These are phyloP conservation scores for Cornus suecica DNA, from an alignment of 148 eudicot genomes.

Conservation along the genomic window DNA sequence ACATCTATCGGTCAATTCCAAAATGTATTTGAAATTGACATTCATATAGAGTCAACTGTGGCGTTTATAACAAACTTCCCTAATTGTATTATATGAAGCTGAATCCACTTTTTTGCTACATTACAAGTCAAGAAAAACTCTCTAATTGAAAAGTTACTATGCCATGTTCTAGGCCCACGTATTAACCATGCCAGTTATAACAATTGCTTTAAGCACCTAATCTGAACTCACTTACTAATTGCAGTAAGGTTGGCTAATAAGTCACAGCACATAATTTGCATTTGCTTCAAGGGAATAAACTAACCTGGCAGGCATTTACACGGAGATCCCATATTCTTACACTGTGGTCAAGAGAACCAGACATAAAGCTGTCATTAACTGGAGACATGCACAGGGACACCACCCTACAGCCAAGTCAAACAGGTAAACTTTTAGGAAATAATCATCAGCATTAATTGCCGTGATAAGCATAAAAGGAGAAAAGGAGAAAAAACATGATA, in stretches of 20 bases:
- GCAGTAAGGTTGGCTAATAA: not conserved
- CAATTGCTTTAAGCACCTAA: not conserved
- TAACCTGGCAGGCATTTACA: slow-evolving; percentile 98
- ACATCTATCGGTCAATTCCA: not conserved
- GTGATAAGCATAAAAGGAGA: not conserved
- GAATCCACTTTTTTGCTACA: not conserved
- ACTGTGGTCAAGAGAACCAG: slow-evolving; percentile 92
- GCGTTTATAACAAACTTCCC: not conserved
- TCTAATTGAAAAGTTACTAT: not conserved
- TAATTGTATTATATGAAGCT: not conserved
- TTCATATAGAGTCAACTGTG: not conserved
- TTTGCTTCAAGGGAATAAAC: slow-evolving; percentile 16
- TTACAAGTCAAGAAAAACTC: not conserved
- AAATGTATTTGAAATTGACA: not conserved
- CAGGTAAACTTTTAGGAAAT: slow-evolving; percentile 3
- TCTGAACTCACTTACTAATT: not conserved
- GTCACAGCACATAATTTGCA: not conserved
- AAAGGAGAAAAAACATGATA: not conserved
- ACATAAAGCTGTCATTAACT: slow-evolving; percentile 94
- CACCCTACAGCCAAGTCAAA: slow-evolving; percentile 52
- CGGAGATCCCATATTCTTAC: slow-evolving; percentile 99
- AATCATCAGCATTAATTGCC: not conserved
- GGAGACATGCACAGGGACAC: slow-evolving; percentile 99
- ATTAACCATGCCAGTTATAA: not conserved
- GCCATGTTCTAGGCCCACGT: not conserved